phyloP scores from a whole-genome alignment of 2,329 filamentous ascomycete species.

The Chrysosporium keratinophilum region DNA sequence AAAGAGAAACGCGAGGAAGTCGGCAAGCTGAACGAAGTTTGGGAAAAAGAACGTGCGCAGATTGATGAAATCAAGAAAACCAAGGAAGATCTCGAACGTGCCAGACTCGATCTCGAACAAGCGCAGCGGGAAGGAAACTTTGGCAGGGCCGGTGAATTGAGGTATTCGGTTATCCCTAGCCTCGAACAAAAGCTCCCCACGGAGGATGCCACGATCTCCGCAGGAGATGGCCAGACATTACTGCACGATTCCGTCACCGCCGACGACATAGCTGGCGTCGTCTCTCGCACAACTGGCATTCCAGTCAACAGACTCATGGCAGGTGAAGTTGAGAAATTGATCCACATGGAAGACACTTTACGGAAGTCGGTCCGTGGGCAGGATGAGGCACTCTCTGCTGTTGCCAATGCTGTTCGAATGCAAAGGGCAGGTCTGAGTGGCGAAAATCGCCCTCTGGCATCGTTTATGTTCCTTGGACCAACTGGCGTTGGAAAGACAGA shows the following conservation, averaged over 20 bases:
- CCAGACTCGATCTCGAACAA: constrained; percentile 72
- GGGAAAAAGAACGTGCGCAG: constrained; percentile 80
- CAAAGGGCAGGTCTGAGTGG: constrained; percentile 86
- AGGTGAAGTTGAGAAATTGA: constrained; percentile 86
- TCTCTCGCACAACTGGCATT: constrained; percentile 84
- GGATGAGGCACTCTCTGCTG: constrained; percentile 82
- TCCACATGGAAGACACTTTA: constrained; percentile 89
- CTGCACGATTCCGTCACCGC: constrained; percentile 92
- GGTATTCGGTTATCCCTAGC: constrained; percentile 75
- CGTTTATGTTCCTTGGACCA: constrained; percentile 95
- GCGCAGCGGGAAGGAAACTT: constrained; percentile 84
- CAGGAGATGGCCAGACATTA: constrained; percentile 46
- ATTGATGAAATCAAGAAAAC: constrained; percentile 78
- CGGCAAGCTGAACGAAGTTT: constrained; percentile 63
- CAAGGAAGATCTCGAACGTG: constrained; percentile 79
- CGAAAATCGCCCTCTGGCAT: constrained; percentile 82
- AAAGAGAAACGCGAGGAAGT: constrained; percentile 69
- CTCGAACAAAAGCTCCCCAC: constrained; percentile 70
- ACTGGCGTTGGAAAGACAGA: constrained; percentile 97
- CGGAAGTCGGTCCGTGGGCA: constrained; percentile 79
- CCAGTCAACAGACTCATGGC: constrained; percentile 86
- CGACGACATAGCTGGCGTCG: constrained; percentile 87
- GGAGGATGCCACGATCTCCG: constrained; percentile 46
- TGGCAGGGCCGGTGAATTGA: constrained; percentile 75
- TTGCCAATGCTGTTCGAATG: constrained; percentile 85